A percentile compares a stretch with the other conserved stretches of the same genome.
These are phyloP conservation scores for Gillenia trifoliata DNA, from an alignment of 306 rosid genomes.

Conservation along the genomic window DNA sequence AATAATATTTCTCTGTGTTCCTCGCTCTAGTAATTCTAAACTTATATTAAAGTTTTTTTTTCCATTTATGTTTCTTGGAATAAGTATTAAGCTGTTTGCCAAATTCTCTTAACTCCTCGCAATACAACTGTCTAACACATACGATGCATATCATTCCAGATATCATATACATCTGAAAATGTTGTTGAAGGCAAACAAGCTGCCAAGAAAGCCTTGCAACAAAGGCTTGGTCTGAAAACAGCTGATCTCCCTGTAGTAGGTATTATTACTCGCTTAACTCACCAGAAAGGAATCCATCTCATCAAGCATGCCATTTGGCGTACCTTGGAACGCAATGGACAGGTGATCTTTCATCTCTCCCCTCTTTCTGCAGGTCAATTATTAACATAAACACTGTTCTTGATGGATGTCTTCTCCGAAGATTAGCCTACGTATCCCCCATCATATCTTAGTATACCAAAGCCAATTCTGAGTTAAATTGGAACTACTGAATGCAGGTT, in stretches of 20 bases:
- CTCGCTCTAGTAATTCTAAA: not conserved
- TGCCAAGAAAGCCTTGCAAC: slow-evolving; percentile 85
- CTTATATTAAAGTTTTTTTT: not conserved
- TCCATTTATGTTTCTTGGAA: not conserved
- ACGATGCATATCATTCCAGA: slow-evolving; percentile 39
- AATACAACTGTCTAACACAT: slow-evolving; percentile 16
- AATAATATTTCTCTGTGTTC: not conserved
- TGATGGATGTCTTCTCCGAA: not conserved
- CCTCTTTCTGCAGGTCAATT: not conserved
- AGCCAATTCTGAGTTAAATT: not conserved
- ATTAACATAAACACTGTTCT: not conserved
- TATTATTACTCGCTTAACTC: slow-evolving; percentile 80
- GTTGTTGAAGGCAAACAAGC: slow-evolving; percentile 95
- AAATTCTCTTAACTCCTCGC: not conserved
- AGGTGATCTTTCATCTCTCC: slow-evolving; percentile 45
- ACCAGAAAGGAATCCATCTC: slow-evolving; percentile 98
- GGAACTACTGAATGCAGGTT: slow-evolving; percentile 48
- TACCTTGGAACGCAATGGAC: slow-evolving; percentile 80
- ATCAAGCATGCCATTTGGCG: slow-evolving; percentile 82
- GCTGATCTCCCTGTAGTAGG: slow-evolving; percentile 86
- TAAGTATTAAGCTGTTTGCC: not conserved
- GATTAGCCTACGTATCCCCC: not conserved
- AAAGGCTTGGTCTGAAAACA: slow-evolving; percentile 59
- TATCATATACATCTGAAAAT: slow-evolving; percentile 81
- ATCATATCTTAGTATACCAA: slow-evolving; percentile 1